Base-by-base conservation (phyloP, 1,284 basidiomycete species). In the Cryptococcus hybrid region DNA sequence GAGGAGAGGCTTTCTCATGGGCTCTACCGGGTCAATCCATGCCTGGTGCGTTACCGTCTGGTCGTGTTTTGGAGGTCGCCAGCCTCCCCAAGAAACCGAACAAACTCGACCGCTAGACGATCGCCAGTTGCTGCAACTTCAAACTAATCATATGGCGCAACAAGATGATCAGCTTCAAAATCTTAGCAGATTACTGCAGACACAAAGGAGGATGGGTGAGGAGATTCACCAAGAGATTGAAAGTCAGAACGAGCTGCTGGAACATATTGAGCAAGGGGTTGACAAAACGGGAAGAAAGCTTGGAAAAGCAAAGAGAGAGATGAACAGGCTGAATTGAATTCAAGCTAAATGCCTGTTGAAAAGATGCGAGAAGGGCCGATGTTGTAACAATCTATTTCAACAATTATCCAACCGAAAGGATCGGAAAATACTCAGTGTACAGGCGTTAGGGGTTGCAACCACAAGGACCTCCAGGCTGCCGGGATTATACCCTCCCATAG, bases 81-180 rank as follows among this genome's bases (percentile, higher is more conserved):
- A 61, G 35, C 74, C 80, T 11, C 86, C 88, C 1, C 81, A 85
- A 73, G 95, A 98, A 73, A 95, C 93, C 11, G 84, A 87, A 50
- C 79, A 84, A 65, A 98, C 95, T 2, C 84, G 94, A 5, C 89
- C 91, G 1, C 79, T 97, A 69, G 92, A 95, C 71, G 85, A 93
- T 67, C 80, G 83, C 13, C 90, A 90, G 3, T 73, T 98, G 36
- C 71, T 94, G 24, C 84, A 87, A 63, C 80, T 94, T 55, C 94
- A 98, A 73, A 82, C 88, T 64, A 80, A 81, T 24, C 86, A 90
- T 75, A 88, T 98, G 74, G 83, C 86, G 48, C 82, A 87, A 58
- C 95, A 99, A 76, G 94, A 98, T 69, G 71, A 81, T 36, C 88
- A 94, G 69, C 82, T 96, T 34, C 81, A 86, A 9, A 84, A 87